Conservation (phyloP, 352 stramenopile species). For the Aphanomyces astaci region DNA sequence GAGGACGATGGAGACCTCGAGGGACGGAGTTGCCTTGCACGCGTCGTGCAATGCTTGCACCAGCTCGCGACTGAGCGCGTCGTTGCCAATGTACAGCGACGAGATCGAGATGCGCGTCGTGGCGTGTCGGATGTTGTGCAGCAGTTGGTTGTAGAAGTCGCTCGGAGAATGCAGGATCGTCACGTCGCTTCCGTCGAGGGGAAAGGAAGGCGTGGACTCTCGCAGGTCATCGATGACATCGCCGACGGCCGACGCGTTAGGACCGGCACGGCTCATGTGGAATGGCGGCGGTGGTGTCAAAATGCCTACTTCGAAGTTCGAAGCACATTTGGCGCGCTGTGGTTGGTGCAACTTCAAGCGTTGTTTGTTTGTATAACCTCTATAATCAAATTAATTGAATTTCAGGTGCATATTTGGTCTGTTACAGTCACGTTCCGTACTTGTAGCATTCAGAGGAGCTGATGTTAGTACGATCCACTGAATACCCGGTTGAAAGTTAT, state of each 20-base stretch:
- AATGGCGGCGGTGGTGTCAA: background rate
- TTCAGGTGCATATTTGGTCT: background rate
- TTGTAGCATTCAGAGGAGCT: no score
- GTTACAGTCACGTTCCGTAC: no score
- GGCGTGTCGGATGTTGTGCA: constrained; percentile 47
- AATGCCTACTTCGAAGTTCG: background rate
- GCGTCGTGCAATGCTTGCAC: constrained; percentile 37
- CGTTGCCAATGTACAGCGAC: constrained; percentile 65
- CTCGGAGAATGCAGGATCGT: constrained; percentile 40
- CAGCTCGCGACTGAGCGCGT: constrained; percentile 39
- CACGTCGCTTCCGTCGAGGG: constrained; percentile 43
- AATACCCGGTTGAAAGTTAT: no score
- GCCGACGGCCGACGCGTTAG: background rate
- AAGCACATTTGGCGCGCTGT: background rate
- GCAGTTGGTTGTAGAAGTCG: constrained; percentile 53
- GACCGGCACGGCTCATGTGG: background rate
- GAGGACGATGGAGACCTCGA: constrained; percentile 58
- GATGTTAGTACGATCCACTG: no score
- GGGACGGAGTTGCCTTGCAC: constrained; percentile 32
- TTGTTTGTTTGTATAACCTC: background rate
- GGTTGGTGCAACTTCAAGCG: background rate
- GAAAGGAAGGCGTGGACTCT: constrained; percentile 33
- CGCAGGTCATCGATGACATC: constrained; percentile 17
- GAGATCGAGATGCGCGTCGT: constrained; percentile 48
- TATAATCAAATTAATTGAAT: background rate